A percentile compares a stretch with the other conserved stretches of the same genome.
Conservation (phyloP, 139 green algal genomes). For the Yamagishiella unicocca region DNA sequence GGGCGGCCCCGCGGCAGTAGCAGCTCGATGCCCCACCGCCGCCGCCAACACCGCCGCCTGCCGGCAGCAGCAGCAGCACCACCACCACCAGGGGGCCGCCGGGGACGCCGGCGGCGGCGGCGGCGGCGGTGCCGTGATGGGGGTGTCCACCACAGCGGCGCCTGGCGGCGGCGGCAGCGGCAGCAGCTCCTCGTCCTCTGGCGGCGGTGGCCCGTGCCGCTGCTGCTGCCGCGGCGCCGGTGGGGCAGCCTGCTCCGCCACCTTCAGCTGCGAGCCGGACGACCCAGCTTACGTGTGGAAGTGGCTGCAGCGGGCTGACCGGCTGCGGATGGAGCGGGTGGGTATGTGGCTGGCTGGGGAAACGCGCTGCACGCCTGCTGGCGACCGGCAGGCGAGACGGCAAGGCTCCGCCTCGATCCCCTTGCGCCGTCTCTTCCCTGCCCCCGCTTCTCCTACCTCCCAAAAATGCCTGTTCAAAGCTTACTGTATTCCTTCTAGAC, state of each 20-base stretch:
- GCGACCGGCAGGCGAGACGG: no score
- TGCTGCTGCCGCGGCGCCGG: neutral
- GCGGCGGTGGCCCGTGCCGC: neutral
- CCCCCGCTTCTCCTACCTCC: no score
- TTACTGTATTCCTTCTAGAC: no score
- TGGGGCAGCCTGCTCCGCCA: neutral
- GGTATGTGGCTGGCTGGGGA: neutral
- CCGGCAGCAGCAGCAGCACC: no score
- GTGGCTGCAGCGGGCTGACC: slow-evolving; percentile 9
- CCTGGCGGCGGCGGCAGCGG: neutral
- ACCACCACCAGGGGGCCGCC: no score
- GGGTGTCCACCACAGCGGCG: neutral
- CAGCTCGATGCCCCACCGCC: neutral
- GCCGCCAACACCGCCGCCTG: neutral
- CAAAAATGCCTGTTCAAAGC: no score
- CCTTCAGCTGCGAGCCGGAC: neutral
- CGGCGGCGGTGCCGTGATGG: no score
- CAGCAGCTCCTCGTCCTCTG: neutral
- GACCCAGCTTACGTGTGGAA: slow-evolving; percentile 29
- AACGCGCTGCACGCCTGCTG: neutral
- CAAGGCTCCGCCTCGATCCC: no score
- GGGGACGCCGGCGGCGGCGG: no score
- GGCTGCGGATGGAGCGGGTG: slow-evolving; percentile 40
- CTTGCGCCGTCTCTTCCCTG: no score
- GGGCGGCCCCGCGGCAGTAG: neutral